Conservation (phyloP, 192 early-diverging fungal genomes). For the Hyaloraphidium curvatum region DNA sequence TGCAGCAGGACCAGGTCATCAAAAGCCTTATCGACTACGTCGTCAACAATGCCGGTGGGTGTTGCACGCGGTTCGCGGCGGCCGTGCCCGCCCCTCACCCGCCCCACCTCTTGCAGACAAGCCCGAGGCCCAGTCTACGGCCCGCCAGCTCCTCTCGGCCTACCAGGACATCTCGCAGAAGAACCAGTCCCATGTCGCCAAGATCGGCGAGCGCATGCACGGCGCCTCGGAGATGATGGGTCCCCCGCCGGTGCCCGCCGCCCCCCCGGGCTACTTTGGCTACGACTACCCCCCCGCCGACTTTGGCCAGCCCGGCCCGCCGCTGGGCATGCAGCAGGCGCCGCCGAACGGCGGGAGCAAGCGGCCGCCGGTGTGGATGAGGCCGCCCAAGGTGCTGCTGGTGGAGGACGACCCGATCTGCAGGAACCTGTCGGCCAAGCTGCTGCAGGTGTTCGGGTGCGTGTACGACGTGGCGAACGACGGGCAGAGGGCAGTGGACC, state of each 20-base stretch:
- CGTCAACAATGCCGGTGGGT: constrained; percentile 10
- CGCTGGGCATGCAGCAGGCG: not conserved
- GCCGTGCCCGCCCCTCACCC: too few species aligned
- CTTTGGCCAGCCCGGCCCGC: not conserved
- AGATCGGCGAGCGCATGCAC: not conserved
- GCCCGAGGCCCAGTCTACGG: too few species aligned
- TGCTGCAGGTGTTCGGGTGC: constrained; percentile 46
- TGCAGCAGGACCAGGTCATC: constrained; percentile 12
- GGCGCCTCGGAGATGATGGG: not conserved
- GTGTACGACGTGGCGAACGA: constrained; percentile 45
- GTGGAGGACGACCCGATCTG: constrained; percentile 51
- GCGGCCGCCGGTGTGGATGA: constrained; percentile 16
- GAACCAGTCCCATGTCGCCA: not conserved
- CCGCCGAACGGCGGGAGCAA: not conserved
- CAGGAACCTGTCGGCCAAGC: constrained; percentile 21
- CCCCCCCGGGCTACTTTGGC: not conserved
- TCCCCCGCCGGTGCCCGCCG: not conserved
- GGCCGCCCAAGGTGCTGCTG: constrained; percentile 37
- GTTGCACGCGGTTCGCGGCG: too few species aligned
- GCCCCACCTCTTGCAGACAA: too few species aligned
- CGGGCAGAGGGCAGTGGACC: constrained; percentile 42
- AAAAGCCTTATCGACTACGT: constrained; percentile 16
- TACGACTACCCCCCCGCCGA: not conserved
- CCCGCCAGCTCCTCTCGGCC: too few species aligned
- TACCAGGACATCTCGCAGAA: not conserved